Base-by-base conservation (phyloP, 805 yeast species). In the Sporopachydermia quercuum region DNA sequence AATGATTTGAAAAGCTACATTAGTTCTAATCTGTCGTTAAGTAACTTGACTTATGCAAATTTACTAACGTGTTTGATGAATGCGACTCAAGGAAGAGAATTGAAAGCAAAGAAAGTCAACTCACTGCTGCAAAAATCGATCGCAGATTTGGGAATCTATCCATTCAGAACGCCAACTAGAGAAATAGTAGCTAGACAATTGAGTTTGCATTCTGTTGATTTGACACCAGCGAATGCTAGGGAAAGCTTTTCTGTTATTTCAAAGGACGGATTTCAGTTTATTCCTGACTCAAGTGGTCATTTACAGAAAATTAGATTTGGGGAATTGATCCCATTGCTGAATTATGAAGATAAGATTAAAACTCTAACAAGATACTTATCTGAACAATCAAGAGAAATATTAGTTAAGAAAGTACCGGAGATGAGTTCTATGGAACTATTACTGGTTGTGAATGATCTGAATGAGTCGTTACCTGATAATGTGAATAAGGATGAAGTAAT, bases 391-490 rank as follows among this genome's bases (percentile, higher is more conserved):
- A 8, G 30, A 23, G 13, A 23, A n/a, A 23, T 23, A 8, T n/a
- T 23, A 8, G n/a, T n/a, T 23, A 23, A 23, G 30, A 23, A 23
- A 23, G 30, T 23, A 23, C 30, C 30, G n/a, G 30, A 23, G 30
- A 23, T 23, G 30, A 23, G 30, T 23, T 23, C 30, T n/a, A 23
- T 23, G 30, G 30, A 23, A 23, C 30, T 23, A n/a, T n/a, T 23
- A 23, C n/a, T 23, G n/a, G 30, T 23, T 8, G 30, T 23, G n/a
- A 23, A 23, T 23, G 30, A 23, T 23, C n/a, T 23, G 30, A 23
- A 23, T 23, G 30, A 23, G n/a, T 23, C 30, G 8, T n/a, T 23
- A 8, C 30, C 30, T 8, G n/a, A 23, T 8, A 23, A 23, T 23
- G 30, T 23, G 30, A 23, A 23, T 23, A 23, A 23, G 30, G 30